Base-by-base conservation (phyloP, 2,329 filamentous ascomycete species). In the Xylaria sp. region DNA sequence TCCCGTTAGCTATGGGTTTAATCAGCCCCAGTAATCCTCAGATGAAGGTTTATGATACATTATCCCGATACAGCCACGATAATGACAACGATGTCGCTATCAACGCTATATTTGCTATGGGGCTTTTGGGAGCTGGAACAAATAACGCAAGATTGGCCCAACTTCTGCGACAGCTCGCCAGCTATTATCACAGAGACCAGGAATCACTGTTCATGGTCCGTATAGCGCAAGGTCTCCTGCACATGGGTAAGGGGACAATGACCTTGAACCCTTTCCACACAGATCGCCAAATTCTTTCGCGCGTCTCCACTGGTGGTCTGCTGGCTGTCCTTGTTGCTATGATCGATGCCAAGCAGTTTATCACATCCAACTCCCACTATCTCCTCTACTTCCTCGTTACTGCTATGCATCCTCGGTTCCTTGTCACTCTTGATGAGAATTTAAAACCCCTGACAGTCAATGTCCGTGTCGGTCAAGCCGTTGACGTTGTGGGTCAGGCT, bases 71-170 rank as follows among this genome's bases (percentile, higher is more conserved):
- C 87, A 97, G 92, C 72, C 96, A 99, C 87, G 96, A 99, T 84
- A 99, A 96, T 74, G 96, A 99, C 83, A 97, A 95, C 71, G 96
- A 99, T 77, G 96, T 99, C 56, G 96, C 96, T 46, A 92, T 99
- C 81, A 99, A 98, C 79, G 94, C 96, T 77, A 99, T 99, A 79
- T 99, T 99, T 78, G 94, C 96, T 74, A 99, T 99, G 96, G 96
- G 96, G 82, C 90, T 99, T 67, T 87, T 97, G 44, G 96, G 96
- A 76, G 96, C 96, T 2, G 96, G 96, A 75, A 99, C 96, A 63
- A 99, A 99, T 87, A 99, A 99, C 79, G 97, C 96, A 58, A 92
- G 96, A 82, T 84, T 99, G 74, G 97, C 96, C 61, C 96, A 99
- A 82, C 87, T 99, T 59, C 89, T 99, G 48, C 88, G 96, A 74